Conservation (phyloP, 495 filamentous ascomycete species). For the Xylaria grammica region DNA sequence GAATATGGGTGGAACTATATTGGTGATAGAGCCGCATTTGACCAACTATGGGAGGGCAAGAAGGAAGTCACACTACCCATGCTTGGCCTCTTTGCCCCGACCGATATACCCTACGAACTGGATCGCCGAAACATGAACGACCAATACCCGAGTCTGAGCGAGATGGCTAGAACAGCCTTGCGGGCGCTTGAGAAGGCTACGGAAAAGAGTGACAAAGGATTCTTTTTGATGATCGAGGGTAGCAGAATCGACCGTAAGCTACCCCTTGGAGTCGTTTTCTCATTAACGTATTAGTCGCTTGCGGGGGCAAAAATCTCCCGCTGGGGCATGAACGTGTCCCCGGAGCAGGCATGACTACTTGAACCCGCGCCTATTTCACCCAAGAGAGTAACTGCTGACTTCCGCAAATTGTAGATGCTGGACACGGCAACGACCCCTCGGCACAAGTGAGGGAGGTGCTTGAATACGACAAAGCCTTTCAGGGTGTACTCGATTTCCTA, state of each 20-base stretch:
- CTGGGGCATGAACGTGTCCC: too few relatives aligned
- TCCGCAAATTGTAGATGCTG: too few relatives aligned
- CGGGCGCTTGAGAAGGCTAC: slow-evolving; percentile 82
- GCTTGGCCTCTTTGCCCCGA: slow-evolving; percentile 81
- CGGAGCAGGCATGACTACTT: too few relatives aligned
- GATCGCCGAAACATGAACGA: slow-evolving; percentile 80
- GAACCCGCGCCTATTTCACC: too few relatives aligned
- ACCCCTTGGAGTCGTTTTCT: too few relatives aligned
- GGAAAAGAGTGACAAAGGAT: slow-evolving; percentile 82
- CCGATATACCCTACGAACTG: slow-evolving; percentile 90
- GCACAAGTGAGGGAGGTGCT: slow-evolving; percentile 95
- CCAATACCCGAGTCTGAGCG: slow-evolving; percentile 84
- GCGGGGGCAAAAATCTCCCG: too few relatives aligned
- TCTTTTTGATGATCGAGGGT: slow-evolving; percentile 98
- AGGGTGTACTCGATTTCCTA: slow-evolving; percentile 82
- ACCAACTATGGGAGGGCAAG: slow-evolving; percentile 71
- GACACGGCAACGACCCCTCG: slow-evolving; percentile 92
- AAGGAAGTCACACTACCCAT: slow-evolving; percentile 75
- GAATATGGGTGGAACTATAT: slow-evolving; percentile 82
- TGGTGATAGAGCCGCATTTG: slow-evolving; percentile 73
- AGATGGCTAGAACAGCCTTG: slow-evolving; percentile 87
- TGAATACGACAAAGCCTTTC: slow-evolving; percentile 87
- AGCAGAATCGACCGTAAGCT: slow-evolving; percentile 95
- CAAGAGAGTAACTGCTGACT: too few relatives aligned
- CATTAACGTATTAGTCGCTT: too few relatives aligned